These are phyloP conservation scores for Fermentozyma sake DNA, from an alignment of 1,139 yeast species.

Conservation along the genomic window DNA sequence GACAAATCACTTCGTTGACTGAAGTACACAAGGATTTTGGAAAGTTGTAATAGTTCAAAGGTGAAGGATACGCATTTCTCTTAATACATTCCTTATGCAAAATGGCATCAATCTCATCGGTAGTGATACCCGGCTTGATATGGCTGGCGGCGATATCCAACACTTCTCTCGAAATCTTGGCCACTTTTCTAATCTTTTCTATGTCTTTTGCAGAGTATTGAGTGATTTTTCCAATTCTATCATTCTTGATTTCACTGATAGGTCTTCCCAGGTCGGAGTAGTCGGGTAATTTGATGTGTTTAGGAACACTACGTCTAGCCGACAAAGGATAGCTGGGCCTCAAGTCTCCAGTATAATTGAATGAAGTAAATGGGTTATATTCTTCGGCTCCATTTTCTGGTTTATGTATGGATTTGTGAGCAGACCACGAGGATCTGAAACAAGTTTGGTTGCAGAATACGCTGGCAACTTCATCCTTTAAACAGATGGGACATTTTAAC, in stretches of 20 bases:
- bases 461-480: constrained; percentile 60
- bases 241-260: constrained; percentile 67
- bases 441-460: constrained; percentile 84
- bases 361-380: constrained; percentile 85
- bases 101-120: constrained; percentile 85
- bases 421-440: constrained; percentile 70
- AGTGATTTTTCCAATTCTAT: constrained; percentile 63
- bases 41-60: constrained; percentile 89
- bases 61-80: constrained; percentile 91
- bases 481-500: constrained; percentile 88
- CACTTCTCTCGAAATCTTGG: constrained; percentile 78
- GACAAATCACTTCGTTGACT: constrained; percentile 92
- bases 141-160: constrained; percentile 84
- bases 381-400: constrained; percentile 42
- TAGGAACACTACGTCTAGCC: constrained; percentile 68
- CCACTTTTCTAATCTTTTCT: constrained; percentile 68
- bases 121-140: constrained; percentile 81
- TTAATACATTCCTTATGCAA: constrained; percentile 87
- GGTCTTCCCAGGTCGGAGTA: constrained; percentile 84
- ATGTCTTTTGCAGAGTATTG: constrained; percentile 62
- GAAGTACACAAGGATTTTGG: constrained; percentile 94
- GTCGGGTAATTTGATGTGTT: constrained; percentile 71
- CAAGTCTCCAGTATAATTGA: constrained; percentile 66
- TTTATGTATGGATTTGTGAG: constrained; percentile 49
- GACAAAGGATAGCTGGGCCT: constrained; percentile 81